Percentiles rank a stretch among this genome's conserved stretches.
Evolutionary conservation across 2,329 filamentous ascomycete genomes (phyloP).

Genomic region (Nothomitra cinnamomea): DNA sequence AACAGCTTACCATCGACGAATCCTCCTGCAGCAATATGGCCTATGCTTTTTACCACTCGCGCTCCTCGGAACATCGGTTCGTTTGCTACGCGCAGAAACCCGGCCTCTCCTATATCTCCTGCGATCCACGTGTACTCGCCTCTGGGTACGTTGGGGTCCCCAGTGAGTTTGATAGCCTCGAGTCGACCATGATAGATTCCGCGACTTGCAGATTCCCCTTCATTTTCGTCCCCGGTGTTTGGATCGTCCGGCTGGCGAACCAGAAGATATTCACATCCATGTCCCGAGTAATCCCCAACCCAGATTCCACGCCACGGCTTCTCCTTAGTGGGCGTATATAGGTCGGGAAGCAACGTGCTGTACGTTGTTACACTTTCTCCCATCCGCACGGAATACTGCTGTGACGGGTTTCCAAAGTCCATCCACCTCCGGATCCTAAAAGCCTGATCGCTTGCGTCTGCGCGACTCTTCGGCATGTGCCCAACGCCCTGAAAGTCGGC

Average conservation of each 20-base stretch:
- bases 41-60: slow-evolving; percentile 53
- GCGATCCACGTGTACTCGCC: slow-evolving; percentile 72
- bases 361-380: slow-evolving; percentile 40
- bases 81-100: slow-evolving; percentile 44
- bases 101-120: slow-evolving; percentile 53
- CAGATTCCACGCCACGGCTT: slow-evolving; percentile 85
- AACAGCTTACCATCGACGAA: slow-evolving; percentile 50
- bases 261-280: slow-evolving; percentile 78
- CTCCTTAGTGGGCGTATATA: slow-evolving; percentile 65
- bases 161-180: slow-evolving; percentile 79
- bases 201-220: not conserved
- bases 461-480: slow-evolving; percentile 33
- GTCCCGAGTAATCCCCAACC: slow-evolving; percentile 76
- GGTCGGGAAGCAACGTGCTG: slow-evolving; percentile 53
- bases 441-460: slow-evolving; percentile 47
- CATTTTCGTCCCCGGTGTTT: slow-evolving; percentile 14
- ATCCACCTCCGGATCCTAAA: slow-evolving; percentile 69
- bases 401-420: slow-evolving; percentile 32
- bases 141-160: slow-evolving; percentile 75
- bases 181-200: slow-evolving; percentile 47
- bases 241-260: slow-evolving; percentile 55
- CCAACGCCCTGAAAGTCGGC: slow-evolving; percentile 26
- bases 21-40: slow-evolving; percentile 59
- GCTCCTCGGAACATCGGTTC: slow-evolving; percentile 58
- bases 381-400: slow-evolving; percentile 16